Base-by-base conservation (phyloP, 495 filamentous ascomycete species). In the Podospora tetraspora region DNA sequence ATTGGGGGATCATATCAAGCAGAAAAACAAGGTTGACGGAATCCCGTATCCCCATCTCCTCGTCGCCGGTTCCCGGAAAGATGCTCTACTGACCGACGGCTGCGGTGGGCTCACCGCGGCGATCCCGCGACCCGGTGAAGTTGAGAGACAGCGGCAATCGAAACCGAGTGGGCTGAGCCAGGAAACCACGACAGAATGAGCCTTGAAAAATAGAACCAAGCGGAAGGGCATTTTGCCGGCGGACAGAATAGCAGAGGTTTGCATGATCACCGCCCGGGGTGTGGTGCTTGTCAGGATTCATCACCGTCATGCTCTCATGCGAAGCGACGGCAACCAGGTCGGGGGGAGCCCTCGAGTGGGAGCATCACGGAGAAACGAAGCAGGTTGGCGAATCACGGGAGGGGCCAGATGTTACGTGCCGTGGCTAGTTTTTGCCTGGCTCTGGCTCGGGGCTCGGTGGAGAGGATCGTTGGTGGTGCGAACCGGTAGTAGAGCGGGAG, bases 191-290 rank as follows among this genome's bases (percentile, higher is more conserved):
- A 52, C 6, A 52, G 8, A 52, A 29, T 59, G 25, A 12, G 8
- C 62, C 61, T 64, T n/a, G 19, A 29, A 30, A 16, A 24, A 57
- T n/a, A 1, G 22, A 59, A 57, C 21, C 67, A 29, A 56, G 61
- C 57, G 22, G 71, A 66, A 34, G 59, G 0, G 24, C 22, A 25
- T 59, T 60, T 66, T 52, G 43, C 43, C 43, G 43, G 43, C 16
- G 68, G 34, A 70, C 69, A 71, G 66, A 11, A 30, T 29, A 66
- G 19, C 62, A 57, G n/a, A 61, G 34, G 43, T n/a, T n/a, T 69
- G 73, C 70, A 25, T 75, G 71, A 73, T 75, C 73, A 66, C 27
- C 69, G 23, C 10, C n/a, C 11, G 52, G 62, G 32, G 22, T n/a
- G 37, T 27, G 63, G 29, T 27, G 56, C 64, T 52, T 66, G 64